phyloP scores from a whole-genome alignment of 352 stramenopile species.

The Pythium biforme region DNA sequence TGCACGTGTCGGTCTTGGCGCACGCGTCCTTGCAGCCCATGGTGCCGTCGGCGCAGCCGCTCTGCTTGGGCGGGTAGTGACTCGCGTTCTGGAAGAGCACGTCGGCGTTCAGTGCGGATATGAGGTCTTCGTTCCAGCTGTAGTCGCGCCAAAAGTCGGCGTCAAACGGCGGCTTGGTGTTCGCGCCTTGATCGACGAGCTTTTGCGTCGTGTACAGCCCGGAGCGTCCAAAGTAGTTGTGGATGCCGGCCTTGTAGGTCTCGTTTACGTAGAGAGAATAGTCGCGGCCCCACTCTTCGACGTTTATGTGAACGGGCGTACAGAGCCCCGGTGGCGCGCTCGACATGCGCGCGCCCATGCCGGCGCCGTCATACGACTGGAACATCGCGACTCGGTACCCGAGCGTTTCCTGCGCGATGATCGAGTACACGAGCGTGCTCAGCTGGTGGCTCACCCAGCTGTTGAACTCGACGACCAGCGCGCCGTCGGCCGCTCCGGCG shows the following conservation, averaged over 20 bases:
- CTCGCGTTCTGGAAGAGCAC: conserved; percentile 25
- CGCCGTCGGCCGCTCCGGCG: conserved; percentile 21
- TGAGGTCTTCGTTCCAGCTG: conserved; percentile 28
- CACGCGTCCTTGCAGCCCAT: conserved; percentile 41
- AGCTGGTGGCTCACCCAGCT: conserved; percentile 31
- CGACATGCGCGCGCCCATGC: conserved; percentile 33
- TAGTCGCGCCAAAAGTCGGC: conserved; percentile 51
- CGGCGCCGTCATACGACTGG: background rate
- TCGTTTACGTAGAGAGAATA: conserved; percentile 35
- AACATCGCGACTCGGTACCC: conserved; percentile 12
- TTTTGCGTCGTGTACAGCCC: conserved; percentile 44
- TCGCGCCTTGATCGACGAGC: conserved; percentile 26
- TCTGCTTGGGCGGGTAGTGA: conserved; percentile 34
- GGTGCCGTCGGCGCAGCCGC: conserved; percentile 26
- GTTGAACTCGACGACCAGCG: conserved; percentile 31
- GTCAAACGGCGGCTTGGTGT: conserved; percentile 18
- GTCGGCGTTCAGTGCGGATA: conserved; percentile 16
- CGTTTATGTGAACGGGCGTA: conserved; percentile 35
- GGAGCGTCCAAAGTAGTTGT: conserved; percentile 33
- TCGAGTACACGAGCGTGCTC: conserved; percentile 30
- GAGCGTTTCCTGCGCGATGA: conserved; percentile 26
- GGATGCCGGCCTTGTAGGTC: conserved; percentile 16
- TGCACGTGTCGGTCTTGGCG: conserved; percentile 38
- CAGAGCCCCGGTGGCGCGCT: conserved; percentile 24
- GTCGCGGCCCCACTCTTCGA: conserved; percentile 34